These are phyloP conservation scores for Amaranthus palmeri DNA, from an alignment of 148 eudicot genomes.

Conservation along the genomic window DNA sequence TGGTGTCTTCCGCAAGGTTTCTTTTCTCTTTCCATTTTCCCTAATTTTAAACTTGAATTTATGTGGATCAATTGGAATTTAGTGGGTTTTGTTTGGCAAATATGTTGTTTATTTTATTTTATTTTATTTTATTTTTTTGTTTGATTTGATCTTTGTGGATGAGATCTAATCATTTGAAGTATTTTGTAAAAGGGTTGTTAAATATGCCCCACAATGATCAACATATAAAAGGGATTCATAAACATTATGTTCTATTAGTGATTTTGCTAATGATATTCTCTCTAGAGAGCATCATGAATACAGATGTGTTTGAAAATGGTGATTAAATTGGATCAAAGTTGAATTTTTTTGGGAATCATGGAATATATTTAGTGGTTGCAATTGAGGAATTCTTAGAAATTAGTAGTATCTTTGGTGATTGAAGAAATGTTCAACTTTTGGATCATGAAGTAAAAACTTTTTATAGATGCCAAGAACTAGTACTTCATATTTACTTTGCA, in stretches of 20 bases:
- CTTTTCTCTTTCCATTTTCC: not conserved
- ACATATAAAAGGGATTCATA: not conserved
- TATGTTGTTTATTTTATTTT: not conserved
- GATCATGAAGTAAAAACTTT: not conserved
- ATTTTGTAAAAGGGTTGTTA: not conserved
- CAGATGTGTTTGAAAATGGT: too few species aligned
- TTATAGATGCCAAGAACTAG: not conserved
- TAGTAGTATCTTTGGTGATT: too few species aligned
- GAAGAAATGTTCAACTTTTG: too few species aligned
- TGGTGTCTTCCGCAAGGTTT: constrained; percentile 60
- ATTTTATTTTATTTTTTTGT: too few species aligned
- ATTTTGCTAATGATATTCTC: not conserved
- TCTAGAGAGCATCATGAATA: too few species aligned
- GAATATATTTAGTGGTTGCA: too few species aligned
- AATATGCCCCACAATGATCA: not conserved
- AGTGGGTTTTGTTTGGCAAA: not conserved
- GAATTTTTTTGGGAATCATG: too few species aligned
- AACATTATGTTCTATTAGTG: not conserved
- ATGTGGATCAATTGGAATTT: not conserved
- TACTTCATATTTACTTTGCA: not conserved
- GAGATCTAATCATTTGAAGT: not conserved
- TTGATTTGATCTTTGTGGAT: not conserved
- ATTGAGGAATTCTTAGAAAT: too few species aligned
- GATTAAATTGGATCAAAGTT: too few species aligned
- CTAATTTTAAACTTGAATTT: not conserved